Base-by-base conservation (phyloP, 2,329 filamentous ascomycete genomes). In the Diplodia mutila region DNA sequence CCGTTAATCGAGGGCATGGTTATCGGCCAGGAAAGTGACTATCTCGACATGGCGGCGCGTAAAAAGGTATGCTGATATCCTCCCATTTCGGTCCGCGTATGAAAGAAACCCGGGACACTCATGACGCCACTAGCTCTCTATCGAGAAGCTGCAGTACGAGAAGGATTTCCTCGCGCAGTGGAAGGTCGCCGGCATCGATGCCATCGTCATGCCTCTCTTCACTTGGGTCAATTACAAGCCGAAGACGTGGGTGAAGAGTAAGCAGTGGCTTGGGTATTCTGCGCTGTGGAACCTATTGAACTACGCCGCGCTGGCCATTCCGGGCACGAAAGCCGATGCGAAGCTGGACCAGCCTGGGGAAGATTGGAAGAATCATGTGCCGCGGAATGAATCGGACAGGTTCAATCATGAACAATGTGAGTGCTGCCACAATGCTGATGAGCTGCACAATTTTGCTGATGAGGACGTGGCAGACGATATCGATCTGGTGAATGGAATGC, bases 221-320 rank as follows among this genome's bases (percentile, higher is more conserved):
- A 69, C 72, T 4, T 72, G 68, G 66, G 71, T 73, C 18, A 67
- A 63, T 11, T 73, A 69, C 65, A 52, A 27, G 23, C 66, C 72
- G 8, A 71, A 70, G 68, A 65, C 67, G 29, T 70, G 70, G 69
- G 70, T 72, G 6, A 70, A 70, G 21, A 69, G 67, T 18, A 73
- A 72, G 32, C 70, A 69, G 52, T 75, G 74, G 73, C 70, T 75
- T 1, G 72, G 74, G 2, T 77, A 76, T 55, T 75, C 75, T 9
- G 75, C 75, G 29, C 49, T 75, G 18, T 77, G 72, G 72, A 76
- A 76, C 55, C 68, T 76, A 46, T 63, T 77, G 12, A 71, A 70
- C 52, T 71, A 70, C 32, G 32, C 69, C 4, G 65, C 69, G 11
- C 53, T 70, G 29, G 52, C 63, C 16, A 27, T 71, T 1, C 69